Base-by-base conservation (phyloP, 257 asterid genomes). In the Nicotiana obtusifolia region DNA sequence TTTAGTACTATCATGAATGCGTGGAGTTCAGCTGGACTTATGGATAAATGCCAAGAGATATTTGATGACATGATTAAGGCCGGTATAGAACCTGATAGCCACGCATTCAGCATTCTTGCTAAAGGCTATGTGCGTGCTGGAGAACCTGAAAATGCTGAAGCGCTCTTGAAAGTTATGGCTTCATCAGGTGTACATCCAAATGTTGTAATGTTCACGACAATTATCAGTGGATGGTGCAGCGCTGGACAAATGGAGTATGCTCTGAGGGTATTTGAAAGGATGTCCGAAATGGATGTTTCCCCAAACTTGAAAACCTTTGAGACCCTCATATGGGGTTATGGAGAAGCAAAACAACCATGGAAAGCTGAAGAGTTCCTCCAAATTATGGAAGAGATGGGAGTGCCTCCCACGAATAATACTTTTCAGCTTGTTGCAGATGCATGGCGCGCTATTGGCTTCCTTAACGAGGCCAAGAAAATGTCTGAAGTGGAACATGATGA, bases 201-300 rank as follows among this genome's bases (percentile, higher is more conserved):
- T 37, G 98, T 87, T 0, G 97, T 96, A 3, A 91, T 92, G 80
- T 96, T 93, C 94, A 96, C 99, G 7, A 94, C 97, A 28, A 88
- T 96, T 88, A 96, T 94, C 79, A 92, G 97, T 80, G 99, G 99
- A 33, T 96, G 98, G 99, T 96, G 99, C 67, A 96, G 93, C 83
- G 87, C 90, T 15, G 97, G 97, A 8, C 87, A 88, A 84, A 96
- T 96, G 98, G 95, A 92, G 15, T 33, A 60, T 31, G 99, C 98
- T 9, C 66, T 90, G 30, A 84, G 87, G 85, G 31, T 91, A 53
- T 94, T 83, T 17, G 86, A 91, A 77, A 88, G 81, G 83, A 93
- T 96, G 98, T 84, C 89, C 57, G 84, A 88, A 80, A 86, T 87
- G 89, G 97, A 90, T 13, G 83, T 93, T 14, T 54, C 91, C 24